A percentile compares a stretch with the other conserved stretches of the same genome.
phyloP scores from a whole-genome alignment of 768 basidiomycete genomes.

The Leucocoprinus sp. region DNA sequence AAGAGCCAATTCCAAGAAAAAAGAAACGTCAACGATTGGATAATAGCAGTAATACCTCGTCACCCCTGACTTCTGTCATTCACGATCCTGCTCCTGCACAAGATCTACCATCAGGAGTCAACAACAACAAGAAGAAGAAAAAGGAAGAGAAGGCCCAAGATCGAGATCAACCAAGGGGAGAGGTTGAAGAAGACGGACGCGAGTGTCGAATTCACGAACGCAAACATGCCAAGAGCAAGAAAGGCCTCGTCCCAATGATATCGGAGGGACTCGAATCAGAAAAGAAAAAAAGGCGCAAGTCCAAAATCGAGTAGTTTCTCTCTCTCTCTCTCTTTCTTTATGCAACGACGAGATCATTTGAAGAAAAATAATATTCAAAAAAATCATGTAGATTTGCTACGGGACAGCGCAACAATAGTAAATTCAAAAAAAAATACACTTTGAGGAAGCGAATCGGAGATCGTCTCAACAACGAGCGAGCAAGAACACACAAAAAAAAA shows the following conservation, averaged over 20 bases:
- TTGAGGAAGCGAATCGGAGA: neutral
- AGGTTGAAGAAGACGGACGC: conserved; percentile 7
- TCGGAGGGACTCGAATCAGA: conserved; percentile 2
- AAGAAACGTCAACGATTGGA: too few relatives aligned
- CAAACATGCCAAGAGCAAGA: conserved; percentile 11
- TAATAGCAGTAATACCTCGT: too few relatives aligned
- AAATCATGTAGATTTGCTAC: neutral
- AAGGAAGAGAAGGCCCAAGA: conserved; percentile 13
- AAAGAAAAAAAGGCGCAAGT: conserved; percentile 16
- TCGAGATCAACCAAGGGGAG: conserved; percentile 10
- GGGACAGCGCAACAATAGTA: too few relatives aligned
- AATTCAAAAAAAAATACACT: too few relatives aligned
- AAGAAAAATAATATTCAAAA: too few relatives aligned
- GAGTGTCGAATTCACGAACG: conserved; percentile 8
- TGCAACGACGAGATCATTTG: too few relatives aligned
- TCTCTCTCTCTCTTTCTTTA: too few relatives aligned
- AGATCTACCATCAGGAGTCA: neutral
- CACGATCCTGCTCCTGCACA: too few relatives aligned
- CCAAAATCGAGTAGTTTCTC: neutral
- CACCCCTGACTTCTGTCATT: too few relatives aligned
- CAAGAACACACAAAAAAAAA: neutral
- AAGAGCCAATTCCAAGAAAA: too few relatives aligned
- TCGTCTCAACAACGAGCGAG: neutral
- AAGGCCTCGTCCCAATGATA: too few relatives aligned
- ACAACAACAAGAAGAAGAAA: neutral